A percentile compares a stretch with the other conserved stretches of the same genome.
These are phyloP conservation scores for Populus hybrid DNA, from an alignment of 441 rosid genomes.

Conservation along the genomic window DNA sequence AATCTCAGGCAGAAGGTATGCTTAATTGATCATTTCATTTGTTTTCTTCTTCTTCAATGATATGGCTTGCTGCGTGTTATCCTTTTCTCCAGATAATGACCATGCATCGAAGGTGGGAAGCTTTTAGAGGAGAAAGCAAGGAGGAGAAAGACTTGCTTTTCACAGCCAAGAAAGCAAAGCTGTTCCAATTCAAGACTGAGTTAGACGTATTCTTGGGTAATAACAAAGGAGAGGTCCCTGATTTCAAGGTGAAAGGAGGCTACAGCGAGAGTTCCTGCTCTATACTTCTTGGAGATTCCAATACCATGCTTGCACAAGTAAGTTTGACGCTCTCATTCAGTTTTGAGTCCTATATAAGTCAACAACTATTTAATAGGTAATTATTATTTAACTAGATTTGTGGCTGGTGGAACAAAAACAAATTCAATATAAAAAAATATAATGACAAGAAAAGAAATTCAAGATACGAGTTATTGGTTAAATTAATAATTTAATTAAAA, in stretches of 20 bases:
- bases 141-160: slow-evolving; percentile 26
- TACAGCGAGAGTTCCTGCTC: slow-evolving; percentile 32
- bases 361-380: background rate
- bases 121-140: slow-evolving; percentile 35
- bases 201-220: slow-evolving; percentile 35
- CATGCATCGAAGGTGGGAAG: slow-evolving; percentile 38
- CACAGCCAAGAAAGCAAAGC: slow-evolving; percentile 27
- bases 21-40: background rate
- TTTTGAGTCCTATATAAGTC: background rate
- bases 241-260: slow-evolving; percentile 39
- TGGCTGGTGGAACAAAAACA: background rate
- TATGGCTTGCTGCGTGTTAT: background rate
- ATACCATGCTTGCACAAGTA: slow-evolving; percentile 28
- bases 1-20: slow-evolving; percentile 19
- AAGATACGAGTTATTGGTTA: background rate
- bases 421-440: too few relatives aligned
- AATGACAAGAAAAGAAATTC: too few relatives aligned
- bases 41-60: background rate
- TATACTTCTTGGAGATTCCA: slow-evolving; percentile 30
- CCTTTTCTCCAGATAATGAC: slow-evolving; percentile 22
- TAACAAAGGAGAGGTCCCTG: slow-evolving; percentile 27
- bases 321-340: background rate
- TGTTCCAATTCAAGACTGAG: slow-evolving; percentile 21
- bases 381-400: background rate
- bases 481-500: too few relatives aligned